phyloP scores from a whole-genome alignment of 441 rosid species.

The Macaranga tanarius region DNA sequence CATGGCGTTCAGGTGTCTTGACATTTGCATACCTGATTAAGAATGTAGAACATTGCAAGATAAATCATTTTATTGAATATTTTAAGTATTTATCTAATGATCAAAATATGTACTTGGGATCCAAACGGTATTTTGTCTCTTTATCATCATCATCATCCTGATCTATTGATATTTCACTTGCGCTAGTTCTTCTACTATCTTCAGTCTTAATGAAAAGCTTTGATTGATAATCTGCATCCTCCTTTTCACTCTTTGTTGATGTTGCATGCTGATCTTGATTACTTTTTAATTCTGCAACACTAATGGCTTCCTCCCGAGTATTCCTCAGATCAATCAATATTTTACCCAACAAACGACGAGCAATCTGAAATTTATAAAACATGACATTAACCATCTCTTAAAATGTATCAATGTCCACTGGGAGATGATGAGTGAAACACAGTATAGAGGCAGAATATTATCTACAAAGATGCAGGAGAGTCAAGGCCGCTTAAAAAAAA shows the following conservation, averaged over 20 bases:
- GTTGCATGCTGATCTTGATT: conserved; percentile 59
- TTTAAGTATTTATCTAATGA: conserved; percentile 12
- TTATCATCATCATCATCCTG: conserved; percentile 97
- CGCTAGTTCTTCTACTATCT: conserved; percentile 62
- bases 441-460: not conserved
- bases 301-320: conserved; percentile 93
- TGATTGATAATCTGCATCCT: conserved; percentile 51
- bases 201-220: conserved; percentile 56
- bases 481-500: not conserved
- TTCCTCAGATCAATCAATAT: conserved; percentile 94
- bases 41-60: conserved; percentile 14
- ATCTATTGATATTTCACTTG: conserved; percentile 67
- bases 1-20: conserved; percentile 98
- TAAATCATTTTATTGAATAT: conserved; percentile 13
- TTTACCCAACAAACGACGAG: conserved; percentile 96
- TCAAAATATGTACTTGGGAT: conserved; percentile 64
- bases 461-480: conserved; percentile 10
- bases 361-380: conserved; percentile 53
- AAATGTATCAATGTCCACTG: not conserved
- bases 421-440: not conserved
- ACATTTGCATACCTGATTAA: conserved; percentile 90
- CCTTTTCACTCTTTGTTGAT: conserved; percentile 45
- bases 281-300: conserved; percentile 85
- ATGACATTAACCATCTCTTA: conserved; percentile 9
- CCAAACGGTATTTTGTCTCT: conserved; percentile 95